phyloP scores from a whole-genome alignment of 148 eudicot species.

The Arbutus unedo region DNA sequence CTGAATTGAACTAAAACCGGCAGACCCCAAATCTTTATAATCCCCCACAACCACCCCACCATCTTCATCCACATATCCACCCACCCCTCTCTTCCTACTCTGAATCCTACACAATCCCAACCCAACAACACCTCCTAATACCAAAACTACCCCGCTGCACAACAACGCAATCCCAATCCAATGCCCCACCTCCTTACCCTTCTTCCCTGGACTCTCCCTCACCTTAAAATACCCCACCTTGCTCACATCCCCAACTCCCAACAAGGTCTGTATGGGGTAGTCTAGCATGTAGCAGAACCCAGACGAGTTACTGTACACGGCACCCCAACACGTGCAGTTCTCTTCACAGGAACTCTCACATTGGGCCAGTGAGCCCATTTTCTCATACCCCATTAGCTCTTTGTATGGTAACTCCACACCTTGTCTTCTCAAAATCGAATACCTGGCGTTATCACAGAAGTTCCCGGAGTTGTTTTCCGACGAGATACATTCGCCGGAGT shows the following conservation, averaged over 20 bases:
- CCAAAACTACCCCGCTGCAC: slow-evolving; percentile 49
- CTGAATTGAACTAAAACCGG: slow-evolving; percentile 70
- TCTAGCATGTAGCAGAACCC: slow-evolving; percentile 75
- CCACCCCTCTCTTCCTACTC: slow-evolving; percentile 43
- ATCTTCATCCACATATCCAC: slow-evolving; percentile 45
- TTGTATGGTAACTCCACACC: slow-evolving; percentile 69
- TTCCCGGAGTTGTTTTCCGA: slow-evolving; percentile 28
- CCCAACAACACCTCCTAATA: slow-evolving; percentile 39
- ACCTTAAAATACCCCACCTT: slow-evolving; percentile 86
- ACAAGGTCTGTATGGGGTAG: slow-evolving; percentile 69
- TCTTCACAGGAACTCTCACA: slow-evolving; percentile 60
- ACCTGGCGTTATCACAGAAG: slow-evolving; percentile 35
- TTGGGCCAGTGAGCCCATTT: slow-evolving; percentile 38
- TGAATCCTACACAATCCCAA: slow-evolving; percentile 37
- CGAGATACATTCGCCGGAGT: slow-evolving; percentile 39
- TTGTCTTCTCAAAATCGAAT: slow-evolving; percentile 28
- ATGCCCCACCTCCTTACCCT: slow-evolving; percentile 23
- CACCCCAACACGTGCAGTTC: slow-evolving; percentile 91
- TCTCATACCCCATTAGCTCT: slow-evolving; percentile 50
- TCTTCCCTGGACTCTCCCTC: slow-evolving; percentile 49
- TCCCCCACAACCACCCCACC: slow-evolving; percentile 53
- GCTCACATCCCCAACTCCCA: slow-evolving; percentile 59
- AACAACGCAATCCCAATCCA: slow-evolving; percentile 53
- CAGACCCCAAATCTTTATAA: slow-evolving; percentile 63
- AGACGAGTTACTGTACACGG: slow-evolving; percentile 68